Evolutionary conservation across 1,139 yeast species (phyloP), one percentile per base, ranked within the genome.

Genomic region (Barnettozyma hawaiiensis): DNA sequence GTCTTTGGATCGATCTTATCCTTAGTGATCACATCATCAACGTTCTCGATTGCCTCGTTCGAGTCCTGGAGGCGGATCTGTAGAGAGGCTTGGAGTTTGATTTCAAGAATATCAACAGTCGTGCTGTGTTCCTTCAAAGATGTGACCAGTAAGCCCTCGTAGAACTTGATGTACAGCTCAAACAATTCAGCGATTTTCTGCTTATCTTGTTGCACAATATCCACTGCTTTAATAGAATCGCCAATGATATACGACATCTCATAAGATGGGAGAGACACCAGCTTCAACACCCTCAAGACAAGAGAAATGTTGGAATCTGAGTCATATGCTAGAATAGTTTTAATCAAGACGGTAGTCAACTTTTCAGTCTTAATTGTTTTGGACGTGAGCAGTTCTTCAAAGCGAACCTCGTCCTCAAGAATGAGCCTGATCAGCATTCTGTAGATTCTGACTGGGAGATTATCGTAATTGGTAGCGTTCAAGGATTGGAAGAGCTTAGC

Each of bases 31-130:
- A 33, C 22, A 11, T 35, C 40, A 16, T 44, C 44, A 16, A 38
- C 46, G 12, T 53, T 48, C 18, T 46, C 52, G 9, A 50, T 39
- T 2, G 57, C 46, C n/a, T 61, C 65, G 4, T 45, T 43, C 7
- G 43, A 37, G 12, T 57, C 59, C 23, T 52, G 47, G 10, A 50
- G 42, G 3, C 57, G 47, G 24, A 64, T 60, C 15, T 49, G 53
- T 45, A 82, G 65, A 2, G 87, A 78, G 2, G 81, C 70, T 65
- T 85, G 83, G 40, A 85, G 66, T 46, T 73, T 69, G 70, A 85
- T 74, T 63, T 86, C 96, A 51, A 86, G 71, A 12, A 75, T 70
- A 31, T 75, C 75, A 18, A 81, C 51, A 27, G 69, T 65, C 35
- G 77, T 51, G 21, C 65, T 62, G 21, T 66, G 49, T 1, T 65